Evolutionary conservation across 2,329 filamentous ascomycete species (phyloP), one percentile per base, ranked within the genome.

Genomic region (Knufia fluminis): DNA sequence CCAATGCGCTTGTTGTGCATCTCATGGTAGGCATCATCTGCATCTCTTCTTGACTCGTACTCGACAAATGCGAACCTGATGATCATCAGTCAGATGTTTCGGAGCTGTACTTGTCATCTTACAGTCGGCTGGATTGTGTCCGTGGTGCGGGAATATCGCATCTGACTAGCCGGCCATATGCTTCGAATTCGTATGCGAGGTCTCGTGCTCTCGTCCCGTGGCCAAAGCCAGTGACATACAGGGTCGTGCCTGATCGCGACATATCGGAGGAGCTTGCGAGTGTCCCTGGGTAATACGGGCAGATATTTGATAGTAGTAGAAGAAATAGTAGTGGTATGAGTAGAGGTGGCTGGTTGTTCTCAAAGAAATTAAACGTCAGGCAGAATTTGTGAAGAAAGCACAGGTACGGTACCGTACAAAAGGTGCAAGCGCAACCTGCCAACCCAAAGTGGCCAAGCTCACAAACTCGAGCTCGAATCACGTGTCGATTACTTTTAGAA

Each of bases 101-200:
- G 7, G 24, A 17, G 19, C 32, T 17, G 22, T 16, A 14, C 54
- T 51, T 57, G 55, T 52, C 50, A 57, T 53, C 91, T 81, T 76
- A 97, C 92, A 98, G 84, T 71, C 92, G 83, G 74, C 88, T 95
- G 42, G 85, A 87, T 2, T 91, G 89, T 57, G 90, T 95, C 57
- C 92, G 85, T 47, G 92, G 92, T 54, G 92, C 92, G 59, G 92
- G 92, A 64, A 98, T 98, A 66, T 98, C 92, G 71, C 92, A 98
- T 62, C 92, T 91, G 62, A 98, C 92, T 60, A 98, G 85, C 59
- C 92, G 89, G 59, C 92, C 92, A 75, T 96, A 98, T 88, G 91
- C 89, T 90, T 97, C 91, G 86, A 97, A 97, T 79, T 97, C 91
- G 86, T 94, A 96, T 77, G 91, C 89, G 71, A 97, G 86, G 78